Conservation (phyloP, 768 basidiomycete genomes). For the Epithele typhae region DNA sequence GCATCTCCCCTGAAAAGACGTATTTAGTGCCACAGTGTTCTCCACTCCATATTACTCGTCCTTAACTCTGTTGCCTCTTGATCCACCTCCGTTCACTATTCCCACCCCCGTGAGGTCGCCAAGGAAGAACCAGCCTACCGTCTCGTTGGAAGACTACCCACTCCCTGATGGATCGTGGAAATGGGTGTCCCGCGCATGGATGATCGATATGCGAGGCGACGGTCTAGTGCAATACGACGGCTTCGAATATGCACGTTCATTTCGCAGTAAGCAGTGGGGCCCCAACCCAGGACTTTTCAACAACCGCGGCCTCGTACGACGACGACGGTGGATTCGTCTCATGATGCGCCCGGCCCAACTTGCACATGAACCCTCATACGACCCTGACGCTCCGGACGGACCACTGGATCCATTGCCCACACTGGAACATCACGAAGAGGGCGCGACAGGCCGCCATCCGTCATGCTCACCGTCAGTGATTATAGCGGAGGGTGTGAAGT, state of each 20-base stretch:
- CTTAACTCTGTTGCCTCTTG: constrained; percentile 62
- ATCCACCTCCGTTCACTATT: constrained; percentile 71
- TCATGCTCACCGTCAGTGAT: constrained; percentile 20
- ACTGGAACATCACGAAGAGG: constrained; percentile 5
- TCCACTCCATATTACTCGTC: constrained; percentile 70
- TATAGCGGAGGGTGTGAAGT: constrained; percentile 21
- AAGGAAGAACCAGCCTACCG: constrained; percentile 42
- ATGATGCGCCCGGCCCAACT: constrained; percentile 65
- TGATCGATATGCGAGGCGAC: constrained; percentile 84
- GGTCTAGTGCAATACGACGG: constrained; percentile 79
- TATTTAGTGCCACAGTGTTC: constrained; percentile 59
- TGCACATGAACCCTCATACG: constrained; percentile 11
- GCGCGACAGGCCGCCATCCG: constrained; percentile 24
- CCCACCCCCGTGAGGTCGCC: constrained; percentile 35
- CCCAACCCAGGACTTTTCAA: constrained; percentile 54
- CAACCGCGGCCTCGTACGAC: constrained; percentile 69
- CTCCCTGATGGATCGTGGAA: constrained; percentile 78
- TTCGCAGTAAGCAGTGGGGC: constrained; percentile 64
- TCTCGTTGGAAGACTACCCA: constrained; percentile 60
- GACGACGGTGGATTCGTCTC: constrained; percentile 78
- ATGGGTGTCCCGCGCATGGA: constrained; percentile 79
- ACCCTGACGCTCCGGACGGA: not conserved
- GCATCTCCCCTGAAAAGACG: not conserved
- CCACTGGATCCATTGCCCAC: constrained; percentile 1
- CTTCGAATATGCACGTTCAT: constrained; percentile 83